A percentile compares a stretch with the other conserved stretches of the same genome.
phyloP scores from a whole-genome alignment of 352 stramenopile species.

The Poterioochromonas sp. region DNA sequence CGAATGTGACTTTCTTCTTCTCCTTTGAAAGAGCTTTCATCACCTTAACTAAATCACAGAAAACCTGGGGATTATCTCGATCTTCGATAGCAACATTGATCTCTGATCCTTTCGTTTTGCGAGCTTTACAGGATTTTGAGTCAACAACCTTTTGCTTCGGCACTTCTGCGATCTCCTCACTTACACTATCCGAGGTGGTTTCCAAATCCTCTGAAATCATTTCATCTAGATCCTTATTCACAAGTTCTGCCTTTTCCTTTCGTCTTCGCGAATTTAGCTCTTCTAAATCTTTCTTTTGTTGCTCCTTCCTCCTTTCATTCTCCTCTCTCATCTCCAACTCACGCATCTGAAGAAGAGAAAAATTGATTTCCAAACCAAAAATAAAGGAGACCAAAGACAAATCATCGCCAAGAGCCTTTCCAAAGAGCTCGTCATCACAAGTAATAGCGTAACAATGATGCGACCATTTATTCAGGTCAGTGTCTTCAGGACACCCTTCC shows the following conservation, averaged over 20 bases:
- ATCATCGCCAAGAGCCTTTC: conserved; percentile 64
- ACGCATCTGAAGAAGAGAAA: neutral
- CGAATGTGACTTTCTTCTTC: conserved; percentile 13
- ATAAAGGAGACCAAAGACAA: conserved; percentile 77
- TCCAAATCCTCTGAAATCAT: conserved; percentile 14
- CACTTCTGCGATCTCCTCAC: conserved; percentile 8
- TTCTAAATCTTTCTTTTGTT: conserved; percentile 18
- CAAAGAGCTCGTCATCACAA: conserved; percentile 91
- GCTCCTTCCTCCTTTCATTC: conserved; percentile 5
- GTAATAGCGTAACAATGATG: conserved; percentile 86
- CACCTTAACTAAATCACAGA: conserved; percentile 14
- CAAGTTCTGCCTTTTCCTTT: conserved; percentile 16
- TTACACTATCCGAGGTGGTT: conserved; percentile 6
- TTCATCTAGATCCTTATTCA: conserved; percentile 15
- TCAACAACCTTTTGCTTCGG: conserved; percentile 11
- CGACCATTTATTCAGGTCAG: conserved; percentile 92
- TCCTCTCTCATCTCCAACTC: neutral
- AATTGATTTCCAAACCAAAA: conserved; percentile 71
- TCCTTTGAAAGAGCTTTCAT: conserved; percentile 14
- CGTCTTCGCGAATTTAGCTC: neutral
- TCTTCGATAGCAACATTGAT: conserved; percentile 14
- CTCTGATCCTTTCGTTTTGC: conserved; percentile 11
- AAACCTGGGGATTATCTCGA: conserved; percentile 11
- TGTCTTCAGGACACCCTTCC: conserved; percentile 79
- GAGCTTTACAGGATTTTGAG: conserved; percentile 13